Evolutionary conservation across 2,329 filamentous ascomycete genomes (phyloP), one percentile per base, ranked within the genome.

Genomic region (Paramyrothecium sp.): DNA sequence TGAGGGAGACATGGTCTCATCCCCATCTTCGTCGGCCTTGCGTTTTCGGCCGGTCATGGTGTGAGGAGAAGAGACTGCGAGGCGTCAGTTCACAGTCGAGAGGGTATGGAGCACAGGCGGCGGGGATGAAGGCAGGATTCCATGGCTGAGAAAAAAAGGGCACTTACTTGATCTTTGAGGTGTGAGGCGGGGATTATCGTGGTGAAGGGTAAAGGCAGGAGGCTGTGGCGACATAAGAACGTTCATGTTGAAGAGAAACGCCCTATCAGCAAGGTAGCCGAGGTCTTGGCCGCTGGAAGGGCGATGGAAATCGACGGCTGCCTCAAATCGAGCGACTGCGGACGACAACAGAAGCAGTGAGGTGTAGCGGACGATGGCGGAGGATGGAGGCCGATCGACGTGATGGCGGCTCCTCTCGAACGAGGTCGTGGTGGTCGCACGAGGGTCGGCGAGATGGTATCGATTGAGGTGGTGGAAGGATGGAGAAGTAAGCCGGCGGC

Each of bases 1-100:
- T 58, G 86, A 84, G 7, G 94, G 93, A 41, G 94, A 97, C 67
- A 94, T 88, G 58, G 89, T 92, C 91, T 98, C 97, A 69, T 92
- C 91, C 38, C 73, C 73, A 71, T 93, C 90, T 54, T 89, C 86
- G 57, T 89, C 86, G 68, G 91, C 92, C 81, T 98, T 98, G 75
- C 95, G 89, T 82, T 98, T 98, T 65, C 83, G 80, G 65, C 74
- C 78, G 19, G 73, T 64, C 81, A 86, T 85, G 70, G 72, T 81
- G 59, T 82, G 70, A 64, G 83, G 80, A 10, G 83, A 80, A 61
- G 72, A 70, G 51, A 71, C 73, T 75, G 52, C 58, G 54, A 74
- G 34, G 55, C 51, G 61, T 70, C 54, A 69, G 67, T 56, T n/a
- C n/a, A n/a, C n/a, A 61, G 52, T 55, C 46, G 60, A 49, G 54